Evolutionary conservation across 1,139 yeast species (phyloP), one percentile per base, ranked within the genome.

Genomic region (Scheffersomyces segobiensis): DNA sequence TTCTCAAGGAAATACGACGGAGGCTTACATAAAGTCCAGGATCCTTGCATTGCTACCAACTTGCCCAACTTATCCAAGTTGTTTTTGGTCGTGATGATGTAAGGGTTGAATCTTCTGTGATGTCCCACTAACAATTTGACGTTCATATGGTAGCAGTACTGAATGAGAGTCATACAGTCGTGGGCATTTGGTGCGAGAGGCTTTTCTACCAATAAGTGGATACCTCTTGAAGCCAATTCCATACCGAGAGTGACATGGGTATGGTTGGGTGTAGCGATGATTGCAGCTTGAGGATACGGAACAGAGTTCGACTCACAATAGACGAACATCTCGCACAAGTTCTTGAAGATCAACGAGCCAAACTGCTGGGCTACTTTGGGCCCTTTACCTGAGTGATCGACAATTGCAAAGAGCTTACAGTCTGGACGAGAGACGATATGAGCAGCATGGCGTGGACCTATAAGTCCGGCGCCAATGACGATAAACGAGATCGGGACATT

Each of bases 51-150:
- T 1, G 80, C 81, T 26, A 78, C 68, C 20, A 74, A 67, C 22
- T 63, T 63, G 2, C 82, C 82, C 55, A 77, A 63, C 50, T 65
- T 68, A 42, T 59, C 58, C 57, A 79, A 63, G 55, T 75, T 67
- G 17, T 68, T 68, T 57, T 76, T 77, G 20, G 81, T 70, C 20
- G 75, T 72, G 14, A 76, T 68, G 42, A 79, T 77, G 59, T 74
- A 78, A 1, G 83, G 82, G 60, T 79, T 79, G 63, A 79, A 79
- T 32, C 83, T 65, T 53, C 83, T 70, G 62, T 79, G 83, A 63
- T 79, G 83, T 2, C 83, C 83, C 42, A 79, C 75, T 50, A 79
- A 67, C 39, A 79, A 68, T 54, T 72, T 71, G 14, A 78, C 76
- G 49, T 70, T 65, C 52, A 66, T 64, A 26, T 59, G 50, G 42